Evolutionary conservation across 2,329 filamentous ascomycete species (phyloP), one percentile per base, ranked within the genome.

Genomic region (Cylindrodendrum hubeiense): DNA sequence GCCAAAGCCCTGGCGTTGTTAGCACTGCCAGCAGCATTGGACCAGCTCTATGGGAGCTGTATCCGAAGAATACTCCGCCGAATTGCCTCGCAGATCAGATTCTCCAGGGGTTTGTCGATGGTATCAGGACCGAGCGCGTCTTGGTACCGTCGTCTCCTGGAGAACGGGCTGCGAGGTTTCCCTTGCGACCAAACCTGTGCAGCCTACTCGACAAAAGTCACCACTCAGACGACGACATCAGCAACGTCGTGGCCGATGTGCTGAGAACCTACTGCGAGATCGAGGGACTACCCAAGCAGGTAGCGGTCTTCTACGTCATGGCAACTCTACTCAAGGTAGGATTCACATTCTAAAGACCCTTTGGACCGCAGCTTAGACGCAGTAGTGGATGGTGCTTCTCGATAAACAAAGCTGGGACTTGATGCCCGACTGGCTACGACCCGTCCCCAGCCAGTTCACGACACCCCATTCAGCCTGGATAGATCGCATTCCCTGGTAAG

Each of bases 241-340:
- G 75, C 65, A 75, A 77, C 30, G 70, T 78, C 26, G 75, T 76
- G 8, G 76, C 75, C 2, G 75, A 76, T 37, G 70, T 78, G 33
- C 61, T 78, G 2, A 65, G 74, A 52, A 75, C 74, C 5, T 77
- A 77, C 58, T 64, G 70, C 5, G 75, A 78, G 67, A 77, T 78
- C 13, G 71, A 76, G 53, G 71, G 70, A 2, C 63, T 77, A 17
- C 74, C 73, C 0, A 76, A 76, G 22, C 72, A 76, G 47, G 75
- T 75, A 3, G 76, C 75, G 5, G 74, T 77, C 1, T 78, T 77
- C 53, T 77, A 74, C 59, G 59, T 74, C 43, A 75, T 77, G 70
- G 70, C 68, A 9, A 70, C 73, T 0, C 67, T 77, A 33, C 62
- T 76, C 53, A 77, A 77, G 71, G 75, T 75, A 41, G 12, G 67